A percentile compares a stretch with the other conserved stretches of the same genome.
Conservation (phyloP, 306 rosid species). For the Rosa multiflora region DNA sequence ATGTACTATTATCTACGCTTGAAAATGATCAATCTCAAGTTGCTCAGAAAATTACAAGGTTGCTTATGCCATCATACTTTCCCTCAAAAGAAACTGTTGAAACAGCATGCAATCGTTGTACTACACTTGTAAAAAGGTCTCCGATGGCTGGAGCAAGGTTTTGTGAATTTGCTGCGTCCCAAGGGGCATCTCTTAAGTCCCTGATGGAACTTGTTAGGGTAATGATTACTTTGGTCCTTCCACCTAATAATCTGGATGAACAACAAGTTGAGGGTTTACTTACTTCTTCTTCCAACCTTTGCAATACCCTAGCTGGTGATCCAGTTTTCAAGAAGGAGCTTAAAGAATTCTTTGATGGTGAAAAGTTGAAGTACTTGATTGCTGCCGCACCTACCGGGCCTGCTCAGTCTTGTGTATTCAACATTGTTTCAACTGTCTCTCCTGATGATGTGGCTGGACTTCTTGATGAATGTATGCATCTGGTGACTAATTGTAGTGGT, state of each 20-base stretch:
- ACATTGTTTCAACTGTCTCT: conserved; percentile 59
- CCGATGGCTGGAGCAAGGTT: conserved; percentile 91
- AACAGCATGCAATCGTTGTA: conserved; percentile 90
- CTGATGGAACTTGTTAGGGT: conserved; percentile 64
- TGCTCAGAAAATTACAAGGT: conserved; percentile 74
- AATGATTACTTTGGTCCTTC: conserved; percentile 52
- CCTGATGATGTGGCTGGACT: conserved; percentile 57
- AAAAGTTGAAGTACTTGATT: conserved; percentile 58
- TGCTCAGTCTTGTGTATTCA: conserved; percentile 72
- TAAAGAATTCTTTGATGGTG: conserved; percentile 57
- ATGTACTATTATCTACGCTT: conserved; percentile 57
- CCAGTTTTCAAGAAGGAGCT: conserved; percentile 44
- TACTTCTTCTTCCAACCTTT: conserved; percentile 58
- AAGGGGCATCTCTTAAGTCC: conserved; percentile 70
- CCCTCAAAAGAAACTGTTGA: conserved; percentile 63
- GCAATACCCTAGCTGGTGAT: conserved; percentile 52
- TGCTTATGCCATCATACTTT: conserved; percentile 84
- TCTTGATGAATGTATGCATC: conserved; percentile 59
- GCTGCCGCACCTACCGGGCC: conserved; percentile 48
- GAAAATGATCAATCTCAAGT: conserved; percentile 70
- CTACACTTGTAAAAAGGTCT: conserved; percentile 73
- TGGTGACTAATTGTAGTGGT: conserved; percentile 70
- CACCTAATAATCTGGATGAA: conserved; percentile 48
- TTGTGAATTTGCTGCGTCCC: conserved; percentile 60
- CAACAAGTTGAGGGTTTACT: conserved; percentile 72